A percentile compares a stretch with the other conserved stretches of the same genome.
Conservation (phyloP, 2,329 filamentous ascomycete genomes). For the Colletotrichum scovillei region DNA sequence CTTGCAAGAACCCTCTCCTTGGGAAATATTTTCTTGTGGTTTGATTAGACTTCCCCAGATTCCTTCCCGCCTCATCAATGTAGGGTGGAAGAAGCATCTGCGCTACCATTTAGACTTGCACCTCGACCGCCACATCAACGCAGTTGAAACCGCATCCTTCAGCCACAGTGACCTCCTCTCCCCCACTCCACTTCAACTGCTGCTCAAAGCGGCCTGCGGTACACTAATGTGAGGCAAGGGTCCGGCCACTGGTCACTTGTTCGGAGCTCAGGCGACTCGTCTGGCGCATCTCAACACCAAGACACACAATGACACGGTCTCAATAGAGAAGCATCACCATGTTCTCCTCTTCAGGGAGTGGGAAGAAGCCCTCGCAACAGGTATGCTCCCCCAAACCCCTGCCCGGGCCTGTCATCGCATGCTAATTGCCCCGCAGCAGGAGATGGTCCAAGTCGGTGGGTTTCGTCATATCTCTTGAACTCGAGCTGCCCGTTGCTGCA, state of each 20-base stretch:
- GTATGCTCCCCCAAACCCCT: slow-evolving; percentile 57
- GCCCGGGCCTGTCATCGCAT: slow-evolving; percentile 29
- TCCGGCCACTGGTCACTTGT: slow-evolving; percentile 36
- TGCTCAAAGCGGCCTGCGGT: slow-evolving; percentile 33
- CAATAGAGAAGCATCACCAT: slow-evolving; percentile 53
- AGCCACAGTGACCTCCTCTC: slow-evolving; percentile 35
- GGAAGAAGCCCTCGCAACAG: slow-evolving; percentile 79
- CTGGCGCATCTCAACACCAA: slow-evolving; percentile 33
- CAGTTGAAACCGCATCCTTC: not conserved
- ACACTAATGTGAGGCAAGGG: slow-evolving; percentile 36
- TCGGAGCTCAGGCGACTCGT: slow-evolving; percentile 32
- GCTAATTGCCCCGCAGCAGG: slow-evolving; percentile 69
- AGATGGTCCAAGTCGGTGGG: slow-evolving; percentile 99
- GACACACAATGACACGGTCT: slow-evolving; percentile 33
- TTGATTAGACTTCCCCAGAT: not conserved
- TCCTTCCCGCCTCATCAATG: not conserved
- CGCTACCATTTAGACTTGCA: not conserved
- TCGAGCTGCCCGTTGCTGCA: slow-evolving; percentile 14
- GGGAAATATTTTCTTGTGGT: not conserved
- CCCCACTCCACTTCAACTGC: slow-evolving; percentile 31
- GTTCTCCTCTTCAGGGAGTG: slow-evolving; percentile 73
- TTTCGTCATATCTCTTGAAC: slow-evolving; percentile 39
- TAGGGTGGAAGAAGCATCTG: not conserved
- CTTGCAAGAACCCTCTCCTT: not conserved
- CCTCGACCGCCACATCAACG: slow-evolving; percentile 3